Conservation (phyloP, 768 basidiomycete genomes). For the Agrocybe chaxingu region DNA sequence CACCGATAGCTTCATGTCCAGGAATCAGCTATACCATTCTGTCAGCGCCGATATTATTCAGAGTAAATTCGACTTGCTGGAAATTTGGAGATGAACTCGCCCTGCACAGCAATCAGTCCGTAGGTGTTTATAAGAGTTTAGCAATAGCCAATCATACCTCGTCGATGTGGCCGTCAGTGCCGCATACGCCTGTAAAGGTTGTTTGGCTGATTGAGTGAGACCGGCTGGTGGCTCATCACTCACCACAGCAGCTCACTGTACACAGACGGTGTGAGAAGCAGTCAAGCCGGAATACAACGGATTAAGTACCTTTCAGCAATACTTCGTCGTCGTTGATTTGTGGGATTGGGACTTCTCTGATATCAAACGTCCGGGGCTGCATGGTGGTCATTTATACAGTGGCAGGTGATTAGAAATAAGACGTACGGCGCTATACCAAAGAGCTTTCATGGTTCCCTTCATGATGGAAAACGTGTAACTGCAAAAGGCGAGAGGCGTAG, state of each 20-base stretch:
- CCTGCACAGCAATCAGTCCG: conserved; percentile 19
- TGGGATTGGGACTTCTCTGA: conserved; percentile 50
- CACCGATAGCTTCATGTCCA: conserved; percentile 56
- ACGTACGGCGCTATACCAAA: conserved; percentile 73
- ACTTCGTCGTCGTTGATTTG: conserved; percentile 49
- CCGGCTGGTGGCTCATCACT: neutral
- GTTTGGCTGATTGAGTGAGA: conserved; percentile 7
- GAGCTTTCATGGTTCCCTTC: conserved; percentile 71
- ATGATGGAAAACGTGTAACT: conserved; percentile 24
- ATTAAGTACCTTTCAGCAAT: conserved; percentile 47
- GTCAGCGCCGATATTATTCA: conserved; percentile 36
- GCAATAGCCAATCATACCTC: conserved; percentile 32
- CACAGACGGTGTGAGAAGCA: neutral
- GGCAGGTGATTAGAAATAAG: conserved; percentile 34
- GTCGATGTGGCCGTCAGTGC: conserved; percentile 49
- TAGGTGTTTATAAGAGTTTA: conserved; percentile 48
- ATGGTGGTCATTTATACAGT: neutral
- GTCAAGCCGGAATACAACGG: neutral
- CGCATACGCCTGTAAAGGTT: conserved; percentile 46
- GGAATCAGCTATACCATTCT: conserved; percentile 28
- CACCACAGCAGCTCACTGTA: conserved; percentile 15
- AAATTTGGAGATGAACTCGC: conserved; percentile 65
- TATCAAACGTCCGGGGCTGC: conserved; percentile 48
- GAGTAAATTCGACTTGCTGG: conserved; percentile 40
- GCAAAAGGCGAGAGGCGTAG: too few relatives aligned